A percentile compares a stretch with the other conserved stretches of the same genome.
Evolutionary conservation across 176 grass and related monocot genomes (phyloP).

Genomic region (Sorghum bicolor): Sorghum_bicolor_NCBIv3 NC_012873.2:55481001-55481500

Average conservation of each 20-base stretch:
- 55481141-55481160: constrained; percentile 45
- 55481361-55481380: background rate
- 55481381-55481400: constrained; percentile 51
- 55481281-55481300: constrained; percentile 54
- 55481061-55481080: constrained; percentile 54
- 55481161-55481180: constrained; percentile 30
- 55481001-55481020: constrained; percentile 54
- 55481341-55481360: background rate
- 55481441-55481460: constrained; percentile 38
- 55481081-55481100: background rate
- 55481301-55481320: constrained; percentile 67
- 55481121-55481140: constrained; percentile 53
- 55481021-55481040: constrained; percentile 28
- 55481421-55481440: constrained; percentile 67
- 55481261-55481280: constrained; percentile 38
- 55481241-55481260: constrained; percentile 37
- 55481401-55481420: constrained; percentile 45
- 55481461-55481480: constrained; percentile 59
- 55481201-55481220: background rate
- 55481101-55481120: background rate
- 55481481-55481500: constrained; percentile 70
- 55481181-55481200: constrained; percentile 19
- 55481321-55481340: constrained; percentile 40
- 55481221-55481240: constrained; percentile 55
- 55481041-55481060: constrained; percentile 55